Conservation (phyloP, 2,329 filamentous ascomycete genomes). For the Fusarium miscanthi region DNA sequence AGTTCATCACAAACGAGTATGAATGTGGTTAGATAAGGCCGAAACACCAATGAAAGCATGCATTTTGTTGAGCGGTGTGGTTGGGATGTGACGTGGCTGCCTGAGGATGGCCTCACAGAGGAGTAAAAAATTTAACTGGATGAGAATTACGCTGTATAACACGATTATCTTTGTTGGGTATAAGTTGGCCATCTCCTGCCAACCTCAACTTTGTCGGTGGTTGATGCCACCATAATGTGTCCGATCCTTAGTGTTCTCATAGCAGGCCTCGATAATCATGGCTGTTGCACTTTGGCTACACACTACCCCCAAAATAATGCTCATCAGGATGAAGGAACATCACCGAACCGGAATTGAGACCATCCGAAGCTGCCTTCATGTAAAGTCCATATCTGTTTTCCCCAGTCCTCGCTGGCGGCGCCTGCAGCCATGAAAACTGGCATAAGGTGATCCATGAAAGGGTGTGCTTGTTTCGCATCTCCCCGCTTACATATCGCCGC, state of each 20-base stretch:
- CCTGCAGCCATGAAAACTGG: constrained; percentile 60
- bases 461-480: constrained; percentile 61
- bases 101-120: constrained; percentile 14
- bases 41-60: constrained; percentile 7
- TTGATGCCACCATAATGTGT: background rate
- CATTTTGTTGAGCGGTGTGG: constrained; percentile 12
- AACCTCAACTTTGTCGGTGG: background rate
- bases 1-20: background rate
- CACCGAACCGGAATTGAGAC: constrained; percentile 61
- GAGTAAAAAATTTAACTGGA: constrained; percentile 1
- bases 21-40: background rate
- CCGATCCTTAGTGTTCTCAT: background rate
- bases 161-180: background rate
- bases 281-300: background rate
- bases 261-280: background rate
- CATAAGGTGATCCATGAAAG: constrained; percentile 63
- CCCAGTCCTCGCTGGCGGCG: constrained; percentile 56
- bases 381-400: constrained; percentile 58
- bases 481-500: constrained; percentile 53
- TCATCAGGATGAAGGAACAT: constrained; percentile 41
- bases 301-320: constrained; percentile 9
- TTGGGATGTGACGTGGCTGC: constrained; percentile 25
- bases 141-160: background rate
- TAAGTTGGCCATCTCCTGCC: background rate
- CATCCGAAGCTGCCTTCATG: constrained; percentile 59